Evolutionary conservation across 2,329 filamentous ascomycete species (phyloP), one percentile per base, ranked within the genome.

Genomic region (Hymenoscyphus fraxineus): DNA sequence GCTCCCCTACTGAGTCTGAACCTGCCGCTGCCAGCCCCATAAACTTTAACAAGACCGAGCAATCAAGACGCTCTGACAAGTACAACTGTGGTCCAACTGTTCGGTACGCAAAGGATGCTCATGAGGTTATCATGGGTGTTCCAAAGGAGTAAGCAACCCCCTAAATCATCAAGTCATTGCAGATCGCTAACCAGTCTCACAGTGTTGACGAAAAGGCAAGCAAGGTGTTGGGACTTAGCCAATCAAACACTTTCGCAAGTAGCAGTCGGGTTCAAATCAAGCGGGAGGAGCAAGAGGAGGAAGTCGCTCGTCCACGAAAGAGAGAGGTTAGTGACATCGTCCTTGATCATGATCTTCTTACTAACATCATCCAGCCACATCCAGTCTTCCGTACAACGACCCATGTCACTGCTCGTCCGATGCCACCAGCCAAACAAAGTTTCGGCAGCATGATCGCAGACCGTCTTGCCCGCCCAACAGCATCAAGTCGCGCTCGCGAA

Each of bases 401-500:
- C 1, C 6, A 7, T 6, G 7, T 35, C 35, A 7, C 35, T 6
- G 35, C 35, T 7, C 35, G 35, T 1, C 35, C 35, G 5, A 35
- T 35, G 35, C 35, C 35, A 35, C 6, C 35, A 35, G 1, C 35
- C 35, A 35, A 35, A 1, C 35, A 35, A 35, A 27, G 27, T 3
- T 27, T 35, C 9, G 35, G 35, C 9, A 35, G 35, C 9, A 6
- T 6, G 35, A 35, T 35, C 9, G 35, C 35, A 35, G 35, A 35
- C 35, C 63, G 63, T 44, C 62, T 67, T 10, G 55, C 64, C 19
- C 64, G 66, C 10, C 66, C 62, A 40, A 68, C 66, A 15, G 56
- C 44, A 13, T 63, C 65, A 4, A 65, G 60, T 51, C 32, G 58
- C 19, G 65, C 65, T 47, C 63, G 65, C 15, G 64, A 62, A 38